Conservation (phyloP, 2,329 filamentous ascomycete species). For the Aspergillus fructus region DNA sequence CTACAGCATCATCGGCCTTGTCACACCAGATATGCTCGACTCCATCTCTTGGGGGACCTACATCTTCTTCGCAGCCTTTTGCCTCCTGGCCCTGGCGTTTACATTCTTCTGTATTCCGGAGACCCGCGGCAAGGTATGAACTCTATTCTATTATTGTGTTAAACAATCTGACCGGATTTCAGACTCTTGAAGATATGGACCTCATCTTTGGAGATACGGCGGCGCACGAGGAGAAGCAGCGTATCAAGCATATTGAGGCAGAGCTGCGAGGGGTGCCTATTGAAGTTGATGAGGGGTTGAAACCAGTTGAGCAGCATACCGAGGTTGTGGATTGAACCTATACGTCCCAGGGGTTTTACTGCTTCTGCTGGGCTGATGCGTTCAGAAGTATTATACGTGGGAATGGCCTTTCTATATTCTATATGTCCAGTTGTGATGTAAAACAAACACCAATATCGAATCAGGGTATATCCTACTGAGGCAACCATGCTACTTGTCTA, state of each 20-base stretch:
- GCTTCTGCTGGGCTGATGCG: no score
- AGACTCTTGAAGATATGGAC: constrained; percentile 59
- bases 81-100: constrained; percentile 34
- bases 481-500: no score
- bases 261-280: constrained; percentile 29
- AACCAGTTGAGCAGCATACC: background rate
- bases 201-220: constrained; percentile 43
- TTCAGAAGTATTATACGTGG: no score
- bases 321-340: no score
- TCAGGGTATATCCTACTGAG: no score
- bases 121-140: constrained; percentile 34
- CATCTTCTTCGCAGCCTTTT: constrained; percentile 41
- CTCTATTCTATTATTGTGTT: background rate
- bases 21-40: constrained; percentile 40
- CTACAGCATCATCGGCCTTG: constrained; percentile 35
- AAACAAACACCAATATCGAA: no score
- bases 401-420: no score
- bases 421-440: no score
- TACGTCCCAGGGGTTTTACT: no score
- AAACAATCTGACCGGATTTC: background rate
- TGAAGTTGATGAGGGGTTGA: background rate
- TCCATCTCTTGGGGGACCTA: constrained; percentile 40
- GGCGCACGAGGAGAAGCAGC: constrained; percentile 38
- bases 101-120: constrained; percentile 38
- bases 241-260: constrained; percentile 40